phyloP scores from a whole-genome alignment of 495 filamentous ascomycete genomes.

The Penicillium bovifimosum region DNA sequence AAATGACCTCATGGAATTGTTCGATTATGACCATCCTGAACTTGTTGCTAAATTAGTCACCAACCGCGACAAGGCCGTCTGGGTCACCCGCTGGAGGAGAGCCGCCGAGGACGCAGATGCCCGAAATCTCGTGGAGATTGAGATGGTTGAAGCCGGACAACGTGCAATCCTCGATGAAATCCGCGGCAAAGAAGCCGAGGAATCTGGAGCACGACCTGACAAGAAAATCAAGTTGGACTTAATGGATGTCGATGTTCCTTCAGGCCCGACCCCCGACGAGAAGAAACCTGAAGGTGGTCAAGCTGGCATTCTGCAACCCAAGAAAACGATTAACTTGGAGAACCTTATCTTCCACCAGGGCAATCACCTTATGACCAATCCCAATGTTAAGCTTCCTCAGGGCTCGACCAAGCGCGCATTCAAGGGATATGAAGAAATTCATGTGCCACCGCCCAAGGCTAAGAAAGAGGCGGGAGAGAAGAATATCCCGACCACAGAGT shows the following conservation, averaged over 20 bases:
- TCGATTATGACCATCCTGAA: slow-evolving; percentile 94
- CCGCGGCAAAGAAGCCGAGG: slow-evolving; percentile 56
- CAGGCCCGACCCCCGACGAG: slow-evolving; percentile 46
- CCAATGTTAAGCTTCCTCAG: slow-evolving; percentile 89
- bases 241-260: slow-evolving; percentile 87
- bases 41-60: slow-evolving; percentile 87
- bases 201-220: slow-evolving; percentile 47
- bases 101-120: slow-evolving; percentile 77
- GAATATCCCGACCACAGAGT: slow-evolving; percentile 72
- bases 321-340: slow-evolving; percentile 84
- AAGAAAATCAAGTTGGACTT: slow-evolving; percentile 80
- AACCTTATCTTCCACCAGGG: slow-evolving; percentile 97
- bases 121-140: slow-evolving; percentile 70
- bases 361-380: slow-evolving; percentile 97
- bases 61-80: slow-evolving; percentile 87
- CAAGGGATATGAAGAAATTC: slow-evolving; percentile 98
- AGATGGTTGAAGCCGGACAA: slow-evolving; percentile 87
- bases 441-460: slow-evolving; percentile 85
- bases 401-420: slow-evolving; percentile 91
- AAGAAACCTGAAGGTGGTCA: slow-evolving; percentile 59
- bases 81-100: slow-evolving; percentile 84
- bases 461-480: slow-evolving; percentile 74
- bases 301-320: slow-evolving; percentile 80
- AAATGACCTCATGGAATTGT: slow-evolving; percentile 96
- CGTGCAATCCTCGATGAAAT: slow-evolving; percentile 83